A percentile compares a stretch with the other conserved stretches of the same genome.
phyloP scores from a whole-genome alignment of 495 filamentous ascomycete genomes.

The Bacidia rubella region DNA sequence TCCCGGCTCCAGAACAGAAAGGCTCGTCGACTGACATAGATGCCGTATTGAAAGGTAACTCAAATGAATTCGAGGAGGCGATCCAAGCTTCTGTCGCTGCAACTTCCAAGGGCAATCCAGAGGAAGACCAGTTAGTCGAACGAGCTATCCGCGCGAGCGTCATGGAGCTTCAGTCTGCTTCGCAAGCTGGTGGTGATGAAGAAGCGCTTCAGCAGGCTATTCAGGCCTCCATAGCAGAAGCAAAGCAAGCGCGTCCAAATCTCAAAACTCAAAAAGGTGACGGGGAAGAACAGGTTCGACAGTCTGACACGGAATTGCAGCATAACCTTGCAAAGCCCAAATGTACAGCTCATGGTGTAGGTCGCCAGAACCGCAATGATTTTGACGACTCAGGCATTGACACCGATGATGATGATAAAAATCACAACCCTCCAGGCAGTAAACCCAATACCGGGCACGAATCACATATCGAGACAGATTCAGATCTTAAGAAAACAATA shows the following conservation, averaged over 20 bases:
- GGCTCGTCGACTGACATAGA: neutral
- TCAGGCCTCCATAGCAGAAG: constrained; percentile 24
- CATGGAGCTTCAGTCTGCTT: constrained; percentile 37
- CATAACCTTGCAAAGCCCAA: constrained; percentile 9
- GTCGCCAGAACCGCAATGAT: constrained; percentile 12
- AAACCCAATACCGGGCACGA: too few species aligned
- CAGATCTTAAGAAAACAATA: constrained; percentile 34
- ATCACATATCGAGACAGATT: constrained; percentile 19
- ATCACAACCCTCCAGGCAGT: too few species aligned
- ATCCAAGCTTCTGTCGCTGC: constrained; percentile 53
- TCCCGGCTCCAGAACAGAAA: constrained; percentile 10
- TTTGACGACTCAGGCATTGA: constrained; percentile 22
- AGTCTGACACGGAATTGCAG: constrained; percentile 15
- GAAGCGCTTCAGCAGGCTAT: constrained; percentile 21
- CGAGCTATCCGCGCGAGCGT: constrained; percentile 56
- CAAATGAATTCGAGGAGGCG: constrained; percentile 49
- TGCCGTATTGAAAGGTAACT: constrained; percentile 11
- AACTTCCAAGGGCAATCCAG: constrained; percentile 50
- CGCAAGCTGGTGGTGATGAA: constrained; percentile 18
- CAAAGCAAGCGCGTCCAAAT: constrained; percentile 21
- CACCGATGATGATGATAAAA: constrained; percentile 29
- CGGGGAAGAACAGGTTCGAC: constrained; percentile 2
- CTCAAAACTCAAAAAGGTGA: constrained; percentile 10
- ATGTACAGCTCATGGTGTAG: neutral
- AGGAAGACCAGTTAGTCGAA: constrained; percentile 57